Base-by-base conservation (phyloP, 805 yeast genomes). In the Ogataea kodamae region DNA sequence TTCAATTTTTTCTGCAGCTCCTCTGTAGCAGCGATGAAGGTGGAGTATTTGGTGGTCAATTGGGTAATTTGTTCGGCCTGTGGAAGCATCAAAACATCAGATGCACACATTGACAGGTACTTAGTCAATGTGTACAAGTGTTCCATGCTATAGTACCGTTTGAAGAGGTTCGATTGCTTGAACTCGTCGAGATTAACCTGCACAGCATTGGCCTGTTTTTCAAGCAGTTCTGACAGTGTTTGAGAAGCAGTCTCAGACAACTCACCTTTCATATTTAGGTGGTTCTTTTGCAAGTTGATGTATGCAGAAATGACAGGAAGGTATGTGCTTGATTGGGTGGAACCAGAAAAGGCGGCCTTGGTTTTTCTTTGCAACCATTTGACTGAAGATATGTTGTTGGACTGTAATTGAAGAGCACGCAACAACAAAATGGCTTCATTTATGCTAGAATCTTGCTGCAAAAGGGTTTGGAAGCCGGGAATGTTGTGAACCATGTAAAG, bases 401-500 rank as follows among this genome's bases (percentile, higher is more conserved):
- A 25, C 13, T 37, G 33, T 5, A 50, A 33, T 31, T 51, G 44
- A 7, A 49, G 25, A 3, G 54, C 45, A 29, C 58, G 45, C 30
- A 55, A 22, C n/a, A 54, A 30, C 7, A 48, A 34, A 5, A 57
- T 35, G 2, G 51, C 45, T 31, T 57, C 58, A 3, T 47, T 35
- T 29, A 51, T 46, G 34, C 45, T 44, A 2, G 41, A 35, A 5
- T 41, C 41, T 30, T 40, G 49, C 9, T 22, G 35, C 17, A 37
- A 30, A 18, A 28, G 20, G n/a, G 22, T 28, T 9, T 33, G 28
- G 23, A 46, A 52, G 16, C 41, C 37, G 7, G 37, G 21, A 5
- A 54, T 38, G 18, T 41, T 35, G 22, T 54, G 46, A 3, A 56
- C 35, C 28, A 45, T 42, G 6, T 34, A 29, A 12, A 57, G 35